Evolutionary conservation across 2,329 filamentous ascomycete genomes (phyloP).

Genomic region (Arthrinium puccinioides): DNA sequence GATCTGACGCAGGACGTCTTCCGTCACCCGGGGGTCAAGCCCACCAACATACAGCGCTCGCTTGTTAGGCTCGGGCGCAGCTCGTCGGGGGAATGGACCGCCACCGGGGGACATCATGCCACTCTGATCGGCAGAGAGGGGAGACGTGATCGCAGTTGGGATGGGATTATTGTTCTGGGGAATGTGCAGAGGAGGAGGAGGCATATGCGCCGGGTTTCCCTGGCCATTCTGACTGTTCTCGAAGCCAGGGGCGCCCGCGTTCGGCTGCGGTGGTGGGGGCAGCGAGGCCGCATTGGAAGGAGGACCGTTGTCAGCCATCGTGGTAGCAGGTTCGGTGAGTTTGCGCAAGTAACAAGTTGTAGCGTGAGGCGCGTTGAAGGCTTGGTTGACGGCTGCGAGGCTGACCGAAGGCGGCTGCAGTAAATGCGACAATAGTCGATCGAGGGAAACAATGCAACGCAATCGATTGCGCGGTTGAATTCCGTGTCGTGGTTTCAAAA

Average conservation of each 20-base stretch:
- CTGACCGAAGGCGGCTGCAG: no score
- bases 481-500: no score
- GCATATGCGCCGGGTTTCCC: slow-evolving; percentile 69
- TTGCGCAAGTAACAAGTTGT: slow-evolving; percentile 2
- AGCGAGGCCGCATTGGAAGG: slow-evolving; percentile 57
- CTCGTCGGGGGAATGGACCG: slow-evolving; percentile 76
- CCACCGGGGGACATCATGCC: slow-evolving; percentile 80
- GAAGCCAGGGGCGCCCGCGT: slow-evolving; percentile 68
- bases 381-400: slow-evolving; percentile 9
- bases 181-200: slow-evolving; percentile 85
- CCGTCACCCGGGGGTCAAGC: slow-evolving; percentile 87
- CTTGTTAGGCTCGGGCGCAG: slow-evolving; percentile 97
- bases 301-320: slow-evolving; percentile 73
- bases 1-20: slow-evolving; percentile 93
- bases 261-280: slow-evolving; percentile 60
- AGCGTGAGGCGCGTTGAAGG: slow-evolving; percentile 12
- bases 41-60: slow-evolving; percentile 93
- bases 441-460: no score
- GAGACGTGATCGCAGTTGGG: slow-evolving; percentile 84
- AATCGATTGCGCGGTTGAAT: no score
- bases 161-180: slow-evolving; percentile 95
- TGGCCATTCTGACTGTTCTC: slow-evolving; percentile 69
- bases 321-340: slow-evolving; percentile 19
- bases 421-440: no score
- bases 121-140: slow-evolving; percentile 57